These are phyloP conservation scores for Circinella minor DNA, from an alignment of 371 early-diverging fungal genomes.

Conservation along the genomic window DNA sequence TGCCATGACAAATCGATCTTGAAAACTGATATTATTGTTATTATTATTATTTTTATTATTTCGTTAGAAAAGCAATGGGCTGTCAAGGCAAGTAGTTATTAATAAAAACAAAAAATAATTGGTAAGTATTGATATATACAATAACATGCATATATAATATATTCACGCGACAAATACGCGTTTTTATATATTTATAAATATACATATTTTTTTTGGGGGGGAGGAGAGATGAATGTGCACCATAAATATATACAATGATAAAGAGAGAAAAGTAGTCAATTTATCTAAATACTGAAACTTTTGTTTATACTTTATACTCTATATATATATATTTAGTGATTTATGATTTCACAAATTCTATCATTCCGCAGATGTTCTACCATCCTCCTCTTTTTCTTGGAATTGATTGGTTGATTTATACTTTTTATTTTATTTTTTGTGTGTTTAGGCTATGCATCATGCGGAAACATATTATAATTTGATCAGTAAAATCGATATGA, in stretches of 20 bases:
- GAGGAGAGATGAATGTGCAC: background rate
- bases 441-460: slow-evolving; percentile 79
- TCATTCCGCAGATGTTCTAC: background rate
- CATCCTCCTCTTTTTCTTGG: background rate
- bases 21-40: background rate
- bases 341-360: too few relatives aligned
- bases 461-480: slow-evolving; percentile 92
- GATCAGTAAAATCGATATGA: slow-evolving; percentile 67
- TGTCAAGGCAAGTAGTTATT: slow-evolving; percentile 64
- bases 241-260: too few relatives aligned
- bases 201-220: background rate
- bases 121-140: background rate
- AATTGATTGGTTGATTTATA: background rate
- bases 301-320: slow-evolving; percentile 3
- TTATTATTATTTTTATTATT: too few relatives aligned
- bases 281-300: background rate
- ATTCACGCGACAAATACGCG: too few relatives aligned
- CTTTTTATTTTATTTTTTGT: background rate
- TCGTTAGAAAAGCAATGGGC: slow-evolving; percentile 88
- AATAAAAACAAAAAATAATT: background rate
- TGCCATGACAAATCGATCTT: background rate
- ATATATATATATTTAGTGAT: background rate
- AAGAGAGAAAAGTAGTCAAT: background rate
- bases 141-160: too few relatives aligned
- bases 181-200: too few relatives aligned